These are phyloP conservation scores for Xylaria sp. DNA, from an alignment of 2,329 filamentous ascomycete genomes.

Conservation along the genomic window DNA sequence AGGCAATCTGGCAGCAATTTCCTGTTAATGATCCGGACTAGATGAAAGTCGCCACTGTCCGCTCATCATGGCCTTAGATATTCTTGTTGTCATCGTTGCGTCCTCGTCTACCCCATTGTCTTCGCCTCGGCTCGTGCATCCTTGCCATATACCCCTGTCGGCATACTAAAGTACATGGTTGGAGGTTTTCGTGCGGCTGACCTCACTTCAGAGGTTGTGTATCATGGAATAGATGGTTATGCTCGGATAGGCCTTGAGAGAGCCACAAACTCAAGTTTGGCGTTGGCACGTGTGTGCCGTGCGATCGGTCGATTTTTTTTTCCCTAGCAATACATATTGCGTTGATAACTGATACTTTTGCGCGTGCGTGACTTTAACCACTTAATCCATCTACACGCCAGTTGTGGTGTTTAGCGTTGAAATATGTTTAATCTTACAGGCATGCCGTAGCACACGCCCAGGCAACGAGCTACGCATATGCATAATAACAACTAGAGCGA, in stretches of 20 bases:
- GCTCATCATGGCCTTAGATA: conserved; percentile 19
- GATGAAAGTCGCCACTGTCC: conserved; percentile 28
- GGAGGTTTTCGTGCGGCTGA: conserved; percentile 32
- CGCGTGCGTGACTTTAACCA: conserved; percentile 23
- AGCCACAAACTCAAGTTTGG: conserved; percentile 33
- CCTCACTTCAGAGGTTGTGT: conserved; percentile 35
- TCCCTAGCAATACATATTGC: conserved; percentile 44
- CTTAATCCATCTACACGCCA: not conserved
- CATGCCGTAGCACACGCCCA: not conserved
- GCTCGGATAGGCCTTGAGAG: conserved; percentile 38
- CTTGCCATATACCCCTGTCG: conserved; percentile 42
- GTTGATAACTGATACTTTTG: conserved; percentile 33
- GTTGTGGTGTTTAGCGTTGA: not conserved
- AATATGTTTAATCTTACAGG: not conserved
- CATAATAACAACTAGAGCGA: too few relatives aligned
- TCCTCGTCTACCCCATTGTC: conserved; percentile 22
- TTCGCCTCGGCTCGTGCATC: conserved; percentile 36
- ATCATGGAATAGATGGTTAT: conserved; percentile 36
- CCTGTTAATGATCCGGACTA: conserved; percentile 35
- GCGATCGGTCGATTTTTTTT: conserved; percentile 39
- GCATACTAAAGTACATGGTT: conserved; percentile 36
- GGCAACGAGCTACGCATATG: not conserved
- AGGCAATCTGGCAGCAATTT: conserved; percentile 42
- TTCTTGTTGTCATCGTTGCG: conserved; percentile 26
- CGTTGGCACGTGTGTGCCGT: conserved; percentile 36